Conservation (phyloP, 345 rosid species). For the Aegle marmelos region DNA sequence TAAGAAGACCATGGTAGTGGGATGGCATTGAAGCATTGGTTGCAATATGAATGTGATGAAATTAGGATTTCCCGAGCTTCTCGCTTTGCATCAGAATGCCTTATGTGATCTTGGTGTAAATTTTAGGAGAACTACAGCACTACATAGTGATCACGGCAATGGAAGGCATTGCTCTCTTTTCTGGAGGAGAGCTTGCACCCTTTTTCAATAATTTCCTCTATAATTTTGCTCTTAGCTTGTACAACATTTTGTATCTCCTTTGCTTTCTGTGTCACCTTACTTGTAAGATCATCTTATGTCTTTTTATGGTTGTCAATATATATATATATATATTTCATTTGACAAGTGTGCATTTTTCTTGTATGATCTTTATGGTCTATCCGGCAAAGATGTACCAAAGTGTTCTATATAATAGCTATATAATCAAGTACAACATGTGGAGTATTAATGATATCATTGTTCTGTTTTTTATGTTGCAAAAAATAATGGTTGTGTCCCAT, state of each 20-base stretch:
- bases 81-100: no score
- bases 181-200: background rate
- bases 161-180: background rate
- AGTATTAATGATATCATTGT: background rate
- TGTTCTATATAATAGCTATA: background rate
- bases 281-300: background rate
- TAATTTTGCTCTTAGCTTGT: background rate
- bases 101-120: background rate
- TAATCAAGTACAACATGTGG: background rate
- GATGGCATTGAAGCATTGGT: background rate
- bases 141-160: background rate
- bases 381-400: background rate
- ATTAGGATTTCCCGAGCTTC: no score
- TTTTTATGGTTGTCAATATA: background rate
- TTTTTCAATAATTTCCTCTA: background rate
- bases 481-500: background rate
- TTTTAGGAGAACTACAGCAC: background rate
- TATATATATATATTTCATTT: background rate
- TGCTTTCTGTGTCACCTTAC: background rate
- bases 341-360: background rate
- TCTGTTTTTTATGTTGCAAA: constrained; percentile 2
- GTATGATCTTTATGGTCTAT: background rate
- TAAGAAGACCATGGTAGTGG: background rate
- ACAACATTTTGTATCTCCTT: background rate
- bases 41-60: constrained; percentile 4